Conservation (phyloP, 78 protist species). For the Monosiga brevicollis region DNA sequence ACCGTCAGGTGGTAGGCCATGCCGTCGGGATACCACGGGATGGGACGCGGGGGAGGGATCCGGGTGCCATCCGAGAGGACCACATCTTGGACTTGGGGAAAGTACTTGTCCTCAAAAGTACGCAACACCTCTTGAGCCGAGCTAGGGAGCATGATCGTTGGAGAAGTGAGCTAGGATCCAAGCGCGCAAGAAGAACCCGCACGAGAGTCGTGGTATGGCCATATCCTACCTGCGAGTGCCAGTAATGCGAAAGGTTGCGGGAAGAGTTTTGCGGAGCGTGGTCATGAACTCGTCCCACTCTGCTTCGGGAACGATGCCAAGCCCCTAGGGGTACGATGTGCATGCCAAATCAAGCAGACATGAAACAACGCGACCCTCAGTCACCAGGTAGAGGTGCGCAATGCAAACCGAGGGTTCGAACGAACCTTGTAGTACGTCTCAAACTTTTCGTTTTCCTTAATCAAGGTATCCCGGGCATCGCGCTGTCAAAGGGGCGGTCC, state of each 20-base stretch:
- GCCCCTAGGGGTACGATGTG: not conserved
- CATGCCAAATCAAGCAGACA: not conserved
- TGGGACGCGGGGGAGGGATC: not conserved
- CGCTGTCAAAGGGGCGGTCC: too few species aligned
- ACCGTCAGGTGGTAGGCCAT: slow-evolving; percentile 1
- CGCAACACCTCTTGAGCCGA: not conserved
- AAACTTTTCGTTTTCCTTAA: not conserved
- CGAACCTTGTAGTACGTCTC: not conserved
- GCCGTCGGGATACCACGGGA: slow-evolving; percentile 19
- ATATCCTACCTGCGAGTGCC: not conserved
- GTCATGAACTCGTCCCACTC: not conserved
- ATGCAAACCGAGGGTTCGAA: not conserved
- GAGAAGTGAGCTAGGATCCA: too few species aligned
- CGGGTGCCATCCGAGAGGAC: not conserved
- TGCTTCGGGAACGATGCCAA: not conserved
- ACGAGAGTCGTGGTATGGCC: not conserved
- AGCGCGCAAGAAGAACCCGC: not conserved
- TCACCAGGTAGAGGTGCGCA: not conserved
- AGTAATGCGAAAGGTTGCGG: slow-evolving; percentile 23
- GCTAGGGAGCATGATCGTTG: not conserved
- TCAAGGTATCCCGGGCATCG: too few species aligned
- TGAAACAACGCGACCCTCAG: not conserved
- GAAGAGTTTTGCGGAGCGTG: not conserved
- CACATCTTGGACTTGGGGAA: not conserved
- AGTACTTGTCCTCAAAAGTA: not conserved